Percentiles rank a stretch among this genome's conserved stretches.
Evolutionary conservation across 768 basidiomycete species (phyloP).

Genomic region (Boletus rufocinnamomeus): DNA sequence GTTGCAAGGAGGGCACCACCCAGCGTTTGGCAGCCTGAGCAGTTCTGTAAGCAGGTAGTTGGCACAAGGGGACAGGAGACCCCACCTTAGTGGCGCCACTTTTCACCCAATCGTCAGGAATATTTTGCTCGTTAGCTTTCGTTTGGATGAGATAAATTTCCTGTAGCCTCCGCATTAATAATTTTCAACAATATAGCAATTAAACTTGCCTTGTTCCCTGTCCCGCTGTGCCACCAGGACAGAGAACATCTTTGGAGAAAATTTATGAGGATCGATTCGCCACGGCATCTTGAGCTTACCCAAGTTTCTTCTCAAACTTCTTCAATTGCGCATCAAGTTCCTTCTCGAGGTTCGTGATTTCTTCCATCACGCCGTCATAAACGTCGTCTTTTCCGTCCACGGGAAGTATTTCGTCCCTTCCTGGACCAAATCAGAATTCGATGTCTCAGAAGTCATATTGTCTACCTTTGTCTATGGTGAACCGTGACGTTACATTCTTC

Average conservation of each 20-base stretch:
- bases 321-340: constrained; percentile 68
- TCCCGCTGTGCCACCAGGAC: constrained; percentile 73
- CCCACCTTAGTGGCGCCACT: constrained; percentile 77
- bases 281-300: constrained; percentile 42
- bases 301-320: constrained; percentile 64
- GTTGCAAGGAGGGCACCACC: constrained; percentile 69
- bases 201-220: constrained; percentile 71
- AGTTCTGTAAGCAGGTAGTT: neutral
- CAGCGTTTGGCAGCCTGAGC: constrained; percentile 72
- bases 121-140: constrained; percentile 53
- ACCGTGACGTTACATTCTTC: constrained; percentile 73
- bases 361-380: constrained; percentile 76
- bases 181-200: neutral
- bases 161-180: constrained; percentile 39
- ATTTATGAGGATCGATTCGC: constrained; percentile 18
- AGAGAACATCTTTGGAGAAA: constrained; percentile 46
- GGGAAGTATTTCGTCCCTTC: constrained; percentile 72
- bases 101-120: constrained; percentile 88
- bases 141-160: constrained; percentile 92
- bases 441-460: constrained; percentile 7
- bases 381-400: constrained; percentile 81
- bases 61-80: neutral
- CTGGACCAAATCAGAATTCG: constrained; percentile 41
- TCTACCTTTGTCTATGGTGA: constrained; percentile 57
- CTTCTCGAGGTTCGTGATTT: constrained; percentile 70